phyloP scores from a whole-genome alignment of 148 eudicot genomes.

The Dysphania ambrosioides region DNA sequence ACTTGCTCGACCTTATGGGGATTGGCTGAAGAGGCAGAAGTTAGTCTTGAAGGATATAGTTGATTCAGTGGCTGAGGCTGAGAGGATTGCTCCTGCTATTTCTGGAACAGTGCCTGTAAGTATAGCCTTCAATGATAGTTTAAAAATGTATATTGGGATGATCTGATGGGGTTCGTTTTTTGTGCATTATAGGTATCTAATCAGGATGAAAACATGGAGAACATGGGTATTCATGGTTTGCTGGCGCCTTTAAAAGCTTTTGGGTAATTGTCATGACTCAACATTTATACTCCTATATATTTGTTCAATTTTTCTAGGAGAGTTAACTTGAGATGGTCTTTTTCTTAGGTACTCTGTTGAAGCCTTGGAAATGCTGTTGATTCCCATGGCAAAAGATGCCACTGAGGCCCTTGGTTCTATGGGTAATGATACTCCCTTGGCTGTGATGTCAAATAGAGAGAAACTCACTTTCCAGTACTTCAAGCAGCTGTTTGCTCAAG shows the following conservation, averaged over 20 bases:
- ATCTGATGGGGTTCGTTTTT: conserved; percentile 17
- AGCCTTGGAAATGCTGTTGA: conserved; percentile 87
- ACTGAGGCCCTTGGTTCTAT: conserved; percentile 97
- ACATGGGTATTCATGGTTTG: conserved; percentile 85
- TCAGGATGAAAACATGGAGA: conserved; percentile 77
- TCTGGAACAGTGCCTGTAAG: conserved; percentile 78
- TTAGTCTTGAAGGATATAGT: conserved; percentile 77
- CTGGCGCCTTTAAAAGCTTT: conserved; percentile 92
- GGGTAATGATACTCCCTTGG: conserved; percentile 99
- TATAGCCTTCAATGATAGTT: neutral
- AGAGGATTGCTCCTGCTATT: conserved; percentile 57
- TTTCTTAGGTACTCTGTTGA: conserved; percentile 70
- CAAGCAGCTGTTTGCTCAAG: conserved; percentile 99
- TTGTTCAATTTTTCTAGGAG: neutral
- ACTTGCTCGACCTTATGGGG: conserved; percentile 77
- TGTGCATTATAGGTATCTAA: conserved; percentile 48
- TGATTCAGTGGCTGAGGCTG: conserved; percentile 64
- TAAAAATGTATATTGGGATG: neutral
- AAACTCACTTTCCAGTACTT: conserved; percentile 95
- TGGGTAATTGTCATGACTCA: conserved; percentile 45
- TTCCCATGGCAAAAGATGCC: conserved; percentile 98
- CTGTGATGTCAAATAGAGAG: conserved; percentile 97
- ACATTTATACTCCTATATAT: conserved; percentile 1
- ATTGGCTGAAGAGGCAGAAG: conserved; percentile 90
- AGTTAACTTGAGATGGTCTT: conserved; percentile 12